A percentile compares a stretch with the other conserved stretches of the same genome.
phyloP scores from a whole-genome alignment of 2,329 filamentous ascomycete species.

The Diaporthe sp. region DNA sequence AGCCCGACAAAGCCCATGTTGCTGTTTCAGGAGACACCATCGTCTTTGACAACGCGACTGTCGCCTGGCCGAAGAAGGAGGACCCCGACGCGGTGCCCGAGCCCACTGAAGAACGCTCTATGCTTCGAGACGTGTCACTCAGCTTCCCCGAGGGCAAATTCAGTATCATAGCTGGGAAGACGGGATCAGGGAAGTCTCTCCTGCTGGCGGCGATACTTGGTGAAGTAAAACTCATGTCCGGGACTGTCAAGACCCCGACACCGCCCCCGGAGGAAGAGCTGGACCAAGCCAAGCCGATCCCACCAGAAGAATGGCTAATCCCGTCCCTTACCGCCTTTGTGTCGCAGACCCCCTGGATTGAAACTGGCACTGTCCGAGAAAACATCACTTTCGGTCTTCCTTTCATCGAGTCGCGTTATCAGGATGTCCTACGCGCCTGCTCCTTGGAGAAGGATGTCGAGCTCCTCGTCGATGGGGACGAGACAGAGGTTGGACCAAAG shows the following conservation, averaged over 20 bases:
- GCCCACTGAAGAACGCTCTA: conserved; percentile 42
- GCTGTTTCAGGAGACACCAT: conserved; percentile 40
- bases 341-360: conserved; percentile 59
- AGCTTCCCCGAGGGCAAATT: conserved; percentile 47
- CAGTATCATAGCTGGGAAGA: conserved; percentile 50
- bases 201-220: conserved; percentile 51
- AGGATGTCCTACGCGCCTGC: conserved; percentile 57
- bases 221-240: conserved; percentile 50
- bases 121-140: conserved; percentile 46
- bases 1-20: conserved; percentile 44
- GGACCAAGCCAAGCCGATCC: conserved; percentile 38
- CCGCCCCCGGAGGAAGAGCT: conserved; percentile 39
- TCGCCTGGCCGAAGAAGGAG: conserved; percentile 47
- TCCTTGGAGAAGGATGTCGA: conserved; percentile 55
- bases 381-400: conserved; percentile 58
- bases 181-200: conserved; percentile 52
- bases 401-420: conserved; percentile 53
- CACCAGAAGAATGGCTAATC: conserved; percentile 46
- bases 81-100: conserved; percentile 36
- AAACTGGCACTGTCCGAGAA: conserved; percentile 55
- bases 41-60: conserved; percentile 44
- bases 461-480: conserved; percentile 54
- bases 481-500: conserved; percentile 54
- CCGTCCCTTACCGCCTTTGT: conserved; percentile 54
- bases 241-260: conserved; percentile 42